Conservation (phyloP, 306 rosid species). For the Abrus pulchellus region DNA sequence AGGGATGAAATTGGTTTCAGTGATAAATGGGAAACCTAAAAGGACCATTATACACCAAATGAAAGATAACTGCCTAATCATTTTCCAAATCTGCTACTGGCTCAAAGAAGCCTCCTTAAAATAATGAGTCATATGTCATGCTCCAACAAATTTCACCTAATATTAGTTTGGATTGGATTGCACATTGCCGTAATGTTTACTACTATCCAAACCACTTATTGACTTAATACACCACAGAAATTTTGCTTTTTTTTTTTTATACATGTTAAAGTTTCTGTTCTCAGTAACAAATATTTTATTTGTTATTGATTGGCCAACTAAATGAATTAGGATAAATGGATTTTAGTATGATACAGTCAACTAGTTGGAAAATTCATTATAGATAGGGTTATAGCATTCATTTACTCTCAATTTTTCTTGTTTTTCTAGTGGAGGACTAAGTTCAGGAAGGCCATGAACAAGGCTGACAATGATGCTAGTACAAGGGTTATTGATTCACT, state of each 20-base stretch:
- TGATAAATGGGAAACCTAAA: neutral
- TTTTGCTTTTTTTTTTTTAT: neutral
- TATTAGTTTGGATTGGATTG: neutral
- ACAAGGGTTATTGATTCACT: conserved; percentile 91
- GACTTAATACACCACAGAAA: conserved; percentile 31
- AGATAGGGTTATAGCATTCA: neutral
- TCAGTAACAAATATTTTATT: conserved; percentile 13
- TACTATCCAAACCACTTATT: conserved; percentile 12
- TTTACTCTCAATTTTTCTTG: conserved; percentile 43
- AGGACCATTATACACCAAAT: conserved; percentile 10
- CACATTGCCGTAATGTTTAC: neutral
- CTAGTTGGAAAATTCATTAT: conserved; percentile 34
- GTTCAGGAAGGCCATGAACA: conserved; percentile 95
- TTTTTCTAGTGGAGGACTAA: conserved; percentile 96
- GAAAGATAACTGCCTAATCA: neutral
- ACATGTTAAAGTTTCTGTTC: conserved; percentile 16
- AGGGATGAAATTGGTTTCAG: conserved; percentile 23
- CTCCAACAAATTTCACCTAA: conserved; percentile 1
- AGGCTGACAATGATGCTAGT: conserved; percentile 95
- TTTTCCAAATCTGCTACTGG: conserved; percentile 7
- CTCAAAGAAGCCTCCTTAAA: conserved; percentile 1
- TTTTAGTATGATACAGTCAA: conserved; percentile 20
- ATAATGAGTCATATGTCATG: conserved; percentile 6
- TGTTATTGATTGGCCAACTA: conserved; percentile 28
- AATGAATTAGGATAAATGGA: conserved; percentile 27